Conservation (phyloP, 768 basidiomycete genomes). For the Chlorophyllum brunneum region DNA sequence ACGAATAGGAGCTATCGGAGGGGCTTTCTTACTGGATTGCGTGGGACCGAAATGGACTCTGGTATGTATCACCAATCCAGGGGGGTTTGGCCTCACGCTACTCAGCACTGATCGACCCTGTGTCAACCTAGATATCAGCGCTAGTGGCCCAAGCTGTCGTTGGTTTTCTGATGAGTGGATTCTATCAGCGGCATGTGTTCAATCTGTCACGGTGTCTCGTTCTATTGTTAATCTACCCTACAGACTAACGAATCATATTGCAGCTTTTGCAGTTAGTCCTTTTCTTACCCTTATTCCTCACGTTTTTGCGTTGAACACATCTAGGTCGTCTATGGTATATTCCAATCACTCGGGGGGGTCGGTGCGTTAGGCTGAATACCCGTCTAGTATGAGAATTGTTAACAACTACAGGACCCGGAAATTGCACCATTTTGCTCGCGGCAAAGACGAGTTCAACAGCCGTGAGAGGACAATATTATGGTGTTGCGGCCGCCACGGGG, state of each 20-base stretch:
- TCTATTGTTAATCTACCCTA: too few relatives aligned
- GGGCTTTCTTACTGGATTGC: too few relatives aligned
- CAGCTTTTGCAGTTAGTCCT: conserved; percentile 63
- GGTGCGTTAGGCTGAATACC: conserved; percentile 39
- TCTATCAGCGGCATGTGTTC: too few relatives aligned
- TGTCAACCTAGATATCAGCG: conserved; percentile 63
- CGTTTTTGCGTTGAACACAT: neutral
- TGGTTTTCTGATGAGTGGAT: conserved; percentile 88
- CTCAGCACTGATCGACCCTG: too few relatives aligned
- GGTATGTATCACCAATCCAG: too few relatives aligned
- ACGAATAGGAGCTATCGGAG: too few relatives aligned
- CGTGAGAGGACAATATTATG: conserved; percentile 83
- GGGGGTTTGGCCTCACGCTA: too few relatives aligned
- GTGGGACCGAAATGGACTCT: too few relatives aligned
- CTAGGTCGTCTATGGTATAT: conserved; percentile 85
- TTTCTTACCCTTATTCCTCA: neutral
- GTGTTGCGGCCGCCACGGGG: conserved; percentile 79
- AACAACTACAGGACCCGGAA: conserved; percentile 62
- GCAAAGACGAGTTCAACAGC: conserved; percentile 85
- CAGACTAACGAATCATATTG: conserved; percentile 61
- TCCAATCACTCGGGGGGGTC: conserved; percentile 85
- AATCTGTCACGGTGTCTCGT: too few relatives aligned
- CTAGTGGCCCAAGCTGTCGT: conserved; percentile 64
- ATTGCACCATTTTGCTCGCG: conserved; percentile 82
- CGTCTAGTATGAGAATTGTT: neutral